Evolutionary conservation across 305 asterid species (phyloP), one percentile per base, ranked within the genome.

Genomic region (Fraxinus albicans): DNA sequence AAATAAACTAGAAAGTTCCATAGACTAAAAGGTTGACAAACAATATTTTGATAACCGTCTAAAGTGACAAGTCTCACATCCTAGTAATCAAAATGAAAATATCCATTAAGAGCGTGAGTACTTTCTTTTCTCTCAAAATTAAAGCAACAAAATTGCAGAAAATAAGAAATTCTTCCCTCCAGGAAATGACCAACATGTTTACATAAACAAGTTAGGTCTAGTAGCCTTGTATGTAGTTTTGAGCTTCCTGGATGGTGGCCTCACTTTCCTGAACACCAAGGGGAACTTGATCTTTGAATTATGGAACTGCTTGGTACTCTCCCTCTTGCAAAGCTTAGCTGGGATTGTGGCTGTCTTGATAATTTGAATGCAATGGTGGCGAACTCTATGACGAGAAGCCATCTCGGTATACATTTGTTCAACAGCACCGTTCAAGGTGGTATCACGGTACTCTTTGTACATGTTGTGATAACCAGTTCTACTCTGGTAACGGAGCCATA

Each of bases 401-500:
- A 91, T 91, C 90, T 91, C 91, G 4, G 90, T 91, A 75, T 91
- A 88, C 94, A 91, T 91, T 86, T 91, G 94, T 86, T 91, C 92
- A 60, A 87, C 92, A 17, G 83, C 90, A 10, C 92, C 94, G 5
- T 89, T 91, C 89, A 91, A 70, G 53, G 92, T 89, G 77, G 90
- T 88, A 53, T 91, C 92, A 44, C 90, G 89, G 83, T 88, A 90
- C 92, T 90, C 93, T 81, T 90, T 89, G 86, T 90, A 89, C 94
- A 89, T 89, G 67, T 90, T 90, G 86, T 90, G 94, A 50, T 90
- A 90, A 72, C 92, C 92, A 6, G 92, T 90, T 84, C 94, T 83
- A 63, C 92, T 90, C 76, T 90, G 92, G 84, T 90, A 89, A 12
- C 94, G 86, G 79, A 90, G 82, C 94, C 92, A 90, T 77, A 90